These are phyloP conservation scores for Termitomyces eurrhizus DNA, from an alignment of 768 basidiomycete genomes.

Conservation along the genomic window DNA sequence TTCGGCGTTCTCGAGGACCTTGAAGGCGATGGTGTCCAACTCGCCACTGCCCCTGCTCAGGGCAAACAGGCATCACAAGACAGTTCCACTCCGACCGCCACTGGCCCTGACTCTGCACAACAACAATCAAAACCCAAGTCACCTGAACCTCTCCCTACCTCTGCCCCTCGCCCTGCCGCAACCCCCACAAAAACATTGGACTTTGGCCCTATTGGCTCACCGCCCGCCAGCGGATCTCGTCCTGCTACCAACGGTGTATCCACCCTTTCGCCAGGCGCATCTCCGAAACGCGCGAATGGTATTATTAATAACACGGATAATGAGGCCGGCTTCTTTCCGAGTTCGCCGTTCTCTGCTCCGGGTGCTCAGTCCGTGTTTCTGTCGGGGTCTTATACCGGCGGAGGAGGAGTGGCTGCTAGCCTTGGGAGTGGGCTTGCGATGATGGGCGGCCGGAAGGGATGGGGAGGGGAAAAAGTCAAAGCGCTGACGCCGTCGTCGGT, in stretches of 20 bases:
- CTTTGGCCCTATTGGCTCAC: constrained; percentile 83
- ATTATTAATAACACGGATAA: constrained; percentile 30
- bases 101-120: constrained; percentile 1
- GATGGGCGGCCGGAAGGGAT: constrained; percentile 39
- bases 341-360: constrained; percentile 78
- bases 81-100: constrained; percentile 2
- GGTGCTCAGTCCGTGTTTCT: constrained; percentile 57
- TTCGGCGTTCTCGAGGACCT: constrained; percentile 65
- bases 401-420: constrained; percentile 58
- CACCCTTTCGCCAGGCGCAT: constrained; percentile 53
- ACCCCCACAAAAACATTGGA: constrained; percentile 39
- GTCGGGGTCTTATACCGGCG: constrained; percentile 27
- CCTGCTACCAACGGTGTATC: constrained; percentile 17
- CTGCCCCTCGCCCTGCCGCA: constrained; percentile 47
- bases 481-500: constrained; percentile 6
- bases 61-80: constrained; percentile 24
- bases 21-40: constrained; percentile 34
- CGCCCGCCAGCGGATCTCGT: constrained; percentile 46
- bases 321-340: constrained; percentile 37
- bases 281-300: constrained; percentile 37
- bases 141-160: constrained; percentile 52
- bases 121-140: constrained; percentile 28
- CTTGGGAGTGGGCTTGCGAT: constrained; percentile 52
- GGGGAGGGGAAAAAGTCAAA: constrained; percentile 24
- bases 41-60: constrained; percentile 42